A percentile compares a stretch with the other conserved stretches of the same genome.
Evolutionary conservation across 2,329 filamentous ascomycete species (phyloP).

Genomic region (Tolypocladium endophyticum): DNA sequence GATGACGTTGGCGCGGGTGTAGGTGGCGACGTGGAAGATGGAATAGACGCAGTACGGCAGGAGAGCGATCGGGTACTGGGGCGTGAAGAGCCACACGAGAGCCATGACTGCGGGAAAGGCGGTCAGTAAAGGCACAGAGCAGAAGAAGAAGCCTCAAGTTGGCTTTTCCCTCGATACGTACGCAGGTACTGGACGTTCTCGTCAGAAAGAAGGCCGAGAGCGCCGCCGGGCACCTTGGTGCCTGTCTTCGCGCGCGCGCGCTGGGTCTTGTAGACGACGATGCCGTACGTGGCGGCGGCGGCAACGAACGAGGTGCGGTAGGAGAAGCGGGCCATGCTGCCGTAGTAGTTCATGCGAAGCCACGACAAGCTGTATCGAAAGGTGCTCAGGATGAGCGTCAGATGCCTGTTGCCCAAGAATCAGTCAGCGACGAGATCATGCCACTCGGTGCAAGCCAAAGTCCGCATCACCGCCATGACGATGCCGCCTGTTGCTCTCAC

Average conservation of each 20-base stretch:
- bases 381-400: constrained; percentile 74
- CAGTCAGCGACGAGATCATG: constrained; percentile 4
- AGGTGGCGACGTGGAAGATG: constrained; percentile 95
- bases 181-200: constrained; percentile 97
- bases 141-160: not conserved
- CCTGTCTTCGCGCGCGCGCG: constrained; percentile 72
- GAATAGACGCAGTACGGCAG: constrained; percentile 96
- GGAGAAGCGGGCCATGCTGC: constrained; percentile 64
- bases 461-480: not conserved
- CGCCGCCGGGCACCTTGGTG: constrained; percentile 47
- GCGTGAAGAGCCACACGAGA: constrained; percentile 85
- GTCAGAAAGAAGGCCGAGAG: constrained; percentile 62
- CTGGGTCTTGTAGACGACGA: constrained; percentile 97
- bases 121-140: constrained; percentile 5
- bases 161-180: constrained; percentile 34
- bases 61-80: constrained; percentile 81
- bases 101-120: constrained; percentile 59
- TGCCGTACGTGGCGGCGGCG: constrained; percentile 87
- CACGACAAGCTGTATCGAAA: constrained; percentile 78
- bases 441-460: not conserved
- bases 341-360: constrained; percentile 79
- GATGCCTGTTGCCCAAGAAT: constrained; percentile 48
- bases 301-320: constrained; percentile 88
- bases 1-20: constrained; percentile 86
- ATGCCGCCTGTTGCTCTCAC: not conserved